Evolutionary conservation across 2,329 filamentous ascomycete species (phyloP).

Genomic region (Colletotrichum sp.): DNA sequence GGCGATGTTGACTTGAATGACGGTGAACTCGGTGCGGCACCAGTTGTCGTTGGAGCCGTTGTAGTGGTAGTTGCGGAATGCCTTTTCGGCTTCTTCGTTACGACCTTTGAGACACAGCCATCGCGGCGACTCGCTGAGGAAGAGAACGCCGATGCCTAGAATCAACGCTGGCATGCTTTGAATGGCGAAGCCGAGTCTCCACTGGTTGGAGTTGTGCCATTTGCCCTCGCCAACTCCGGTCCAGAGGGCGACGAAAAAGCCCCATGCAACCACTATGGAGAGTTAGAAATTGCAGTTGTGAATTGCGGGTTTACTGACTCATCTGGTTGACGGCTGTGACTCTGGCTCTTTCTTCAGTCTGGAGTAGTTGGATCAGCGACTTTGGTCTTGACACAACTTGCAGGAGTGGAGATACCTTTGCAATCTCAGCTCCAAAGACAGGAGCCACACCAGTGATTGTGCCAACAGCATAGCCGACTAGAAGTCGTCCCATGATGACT

Average conservation of each 20-base stretch:
- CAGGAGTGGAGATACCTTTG: slow-evolving; percentile 32
- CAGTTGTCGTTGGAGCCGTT: slow-evolving; percentile 40
- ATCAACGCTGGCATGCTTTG: slow-evolving; percentile 38
- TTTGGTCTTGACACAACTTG: neutral
- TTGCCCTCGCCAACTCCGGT: slow-evolving; percentile 42
- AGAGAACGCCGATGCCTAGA: slow-evolving; percentile 37
- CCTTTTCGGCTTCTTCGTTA: slow-evolving; percentile 37
- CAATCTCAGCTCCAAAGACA: slow-evolving; percentile 45
- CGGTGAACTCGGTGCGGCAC: slow-evolving; percentile 37
- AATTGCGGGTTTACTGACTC: slow-evolving; percentile 30
- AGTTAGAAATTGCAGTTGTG: neutral
- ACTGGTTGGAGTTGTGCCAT: slow-evolving; percentile 42
- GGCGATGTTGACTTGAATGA: slow-evolving; percentile 40
- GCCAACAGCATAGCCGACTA: slow-evolving; percentile 43
- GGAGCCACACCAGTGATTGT: slow-evolving; percentile 46
- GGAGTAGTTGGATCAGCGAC: neutral
- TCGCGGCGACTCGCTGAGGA: slow-evolving; percentile 39
- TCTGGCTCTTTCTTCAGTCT: slow-evolving; percentile 41
- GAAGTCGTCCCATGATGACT: slow-evolving; percentile 43
- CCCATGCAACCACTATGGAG: slow-evolving; percentile 42
- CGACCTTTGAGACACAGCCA: slow-evolving; percentile 42
- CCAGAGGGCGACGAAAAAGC: slow-evolving; percentile 45
- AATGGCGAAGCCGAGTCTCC: slow-evolving; percentile 43
- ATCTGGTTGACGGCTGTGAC: slow-evolving; percentile 47
- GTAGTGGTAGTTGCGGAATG: slow-evolving; percentile 39